phyloP scores from a whole-genome alignment of 352 stramenopile genomes.

The Globisporangium middletonii region DNA sequence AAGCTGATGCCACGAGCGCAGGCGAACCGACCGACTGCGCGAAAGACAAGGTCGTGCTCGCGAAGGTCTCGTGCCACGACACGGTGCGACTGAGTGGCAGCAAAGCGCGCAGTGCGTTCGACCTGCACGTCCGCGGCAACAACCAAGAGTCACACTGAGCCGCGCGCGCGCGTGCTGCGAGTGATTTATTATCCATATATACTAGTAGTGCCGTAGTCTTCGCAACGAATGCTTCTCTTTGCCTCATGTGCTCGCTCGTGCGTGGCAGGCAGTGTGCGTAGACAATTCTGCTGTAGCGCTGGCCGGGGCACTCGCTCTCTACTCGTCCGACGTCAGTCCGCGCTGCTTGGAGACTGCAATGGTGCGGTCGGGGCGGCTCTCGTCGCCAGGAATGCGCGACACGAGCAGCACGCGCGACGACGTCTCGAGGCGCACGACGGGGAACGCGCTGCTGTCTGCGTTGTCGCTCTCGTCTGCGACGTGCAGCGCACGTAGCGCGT shows the following conservation, averaged over 20 bases:
- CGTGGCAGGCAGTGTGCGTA: too few relatives aligned
- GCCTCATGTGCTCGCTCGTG: not conserved
- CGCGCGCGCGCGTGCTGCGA: not conserved
- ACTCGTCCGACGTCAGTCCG: conserved; percentile 18
- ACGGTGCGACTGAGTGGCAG: conserved; percentile 4
- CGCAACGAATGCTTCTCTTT: not conserved
- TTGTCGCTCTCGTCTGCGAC: conserved; percentile 22
- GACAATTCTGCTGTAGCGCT: too few relatives aligned
- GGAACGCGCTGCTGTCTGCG: conserved; percentile 27
- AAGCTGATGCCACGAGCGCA: conserved; percentile 17
- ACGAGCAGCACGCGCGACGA: conserved; percentile 49
- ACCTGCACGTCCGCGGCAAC: conserved; percentile 5
- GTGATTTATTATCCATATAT: not conserved
- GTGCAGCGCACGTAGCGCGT: conserved; percentile 35
- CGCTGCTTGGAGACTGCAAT: conserved; percentile 56
- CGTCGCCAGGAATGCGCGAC: conserved; percentile 33
- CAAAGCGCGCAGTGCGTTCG: conserved; percentile 3
- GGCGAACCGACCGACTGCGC: conserved; percentile 40
- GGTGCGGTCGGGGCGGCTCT: conserved; percentile 34
- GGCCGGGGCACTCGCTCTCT: conserved; percentile 4
- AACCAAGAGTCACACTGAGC: conserved; percentile 18
- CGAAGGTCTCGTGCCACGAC: conserved; percentile 29
- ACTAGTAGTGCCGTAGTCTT: not conserved
- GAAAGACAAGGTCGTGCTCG: conserved; percentile 58
- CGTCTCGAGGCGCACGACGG: conserved; percentile 49